phyloP scores from a whole-genome alignment of 495 filamentous ascomycete genomes.

The Xylaria flabelliformis region DNA sequence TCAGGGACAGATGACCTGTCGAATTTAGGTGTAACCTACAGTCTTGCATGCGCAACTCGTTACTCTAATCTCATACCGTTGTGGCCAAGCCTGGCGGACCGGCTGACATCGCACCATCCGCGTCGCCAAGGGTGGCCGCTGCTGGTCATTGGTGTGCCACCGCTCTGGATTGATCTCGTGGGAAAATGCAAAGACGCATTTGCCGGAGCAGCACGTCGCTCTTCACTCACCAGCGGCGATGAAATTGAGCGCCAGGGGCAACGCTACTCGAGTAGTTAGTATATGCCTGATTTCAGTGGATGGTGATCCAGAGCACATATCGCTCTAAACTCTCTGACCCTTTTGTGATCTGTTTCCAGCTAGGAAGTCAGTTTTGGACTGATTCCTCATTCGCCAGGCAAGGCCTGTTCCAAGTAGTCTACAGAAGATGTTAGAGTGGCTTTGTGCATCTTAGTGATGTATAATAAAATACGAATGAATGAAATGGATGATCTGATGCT shows the following conservation, averaged over 20 bases:
- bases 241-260: constrained; percentile 80
- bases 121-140: constrained; percentile 30
- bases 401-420: constrained; percentile 69
- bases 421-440: constrained; percentile 12
- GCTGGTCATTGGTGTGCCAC: constrained; percentile 23
- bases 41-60: constrained; percentile 34
- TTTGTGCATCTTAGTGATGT: neutral
- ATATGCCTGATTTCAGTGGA: constrained; percentile 9
- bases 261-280: constrained; percentile 54
- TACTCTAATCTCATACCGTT: constrained; percentile 26
- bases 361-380: constrained; percentile 72
- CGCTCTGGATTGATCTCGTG: constrained; percentile 26
- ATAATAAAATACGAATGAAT: neutral
- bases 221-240: constrained; percentile 80
- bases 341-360: constrained; percentile 76
- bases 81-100: constrained; percentile 5
- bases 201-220: constrained; percentile 28
- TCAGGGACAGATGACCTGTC: constrained; percentile 32
- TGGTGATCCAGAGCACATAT: constrained; percentile 23
- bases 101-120: constrained; percentile 41
- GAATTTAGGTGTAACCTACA: constrained; percentile 44
- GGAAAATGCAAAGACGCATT: constrained; percentile 27
- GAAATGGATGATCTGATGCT: neutral
- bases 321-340: constrained; percentile 60
- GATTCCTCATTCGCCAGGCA: constrained; percentile 71